Base-by-base conservation (phyloP, 441 rosid genomes). In the Pelargonium australe region DNA sequence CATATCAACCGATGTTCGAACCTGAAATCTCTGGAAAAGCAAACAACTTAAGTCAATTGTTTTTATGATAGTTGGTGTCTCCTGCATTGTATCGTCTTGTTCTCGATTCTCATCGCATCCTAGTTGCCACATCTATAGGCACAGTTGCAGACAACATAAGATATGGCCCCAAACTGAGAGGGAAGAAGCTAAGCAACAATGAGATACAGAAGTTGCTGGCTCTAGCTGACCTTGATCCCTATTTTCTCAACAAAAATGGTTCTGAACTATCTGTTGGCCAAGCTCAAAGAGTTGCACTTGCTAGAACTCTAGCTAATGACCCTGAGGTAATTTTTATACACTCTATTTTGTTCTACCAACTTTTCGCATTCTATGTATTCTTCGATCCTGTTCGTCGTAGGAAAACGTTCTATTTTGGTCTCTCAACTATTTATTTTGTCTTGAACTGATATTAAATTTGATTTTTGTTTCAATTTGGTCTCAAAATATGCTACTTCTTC, bases 261-360 rank as follows among this genome's bases (percentile, higher is more conserved):
- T 53, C 72, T 1, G 96, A 91, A 70, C 70, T 91, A 71, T 90
- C 96, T 0, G 96, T 89, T 0, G 97, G 97, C 49, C 95, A 93
- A 82, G 90, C 90, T 23, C 98, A 89, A 68, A 80, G 98, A 76
- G 98, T 90, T 63, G 97, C 98, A 0, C 90, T 93, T 60, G 96
- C 98, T 0, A 81, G 97, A 77, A 93, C 97, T 2, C 75, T 93
- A 28, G 97, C 97, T 7, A 90, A 90, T 28, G 89, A 86, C 16
- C 98, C 97, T 0, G 96, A 89, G 85, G 93, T 86, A 69, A 70
- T 65, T 13, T 9, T 20, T 28, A 51, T 31, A 2, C 2, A 25
- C 34, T 8, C 60, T 43, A 23, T 23, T 23, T 23, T 23, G 25
- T 23, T 23, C 25, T 23, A 23, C 25, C 0, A 31, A 31, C 34